Evolutionary conservation across 345 rosid species (phyloP), one percentile per base, ranked within the genome.

Genomic region (Bretschneidera sinensis): DNA sequence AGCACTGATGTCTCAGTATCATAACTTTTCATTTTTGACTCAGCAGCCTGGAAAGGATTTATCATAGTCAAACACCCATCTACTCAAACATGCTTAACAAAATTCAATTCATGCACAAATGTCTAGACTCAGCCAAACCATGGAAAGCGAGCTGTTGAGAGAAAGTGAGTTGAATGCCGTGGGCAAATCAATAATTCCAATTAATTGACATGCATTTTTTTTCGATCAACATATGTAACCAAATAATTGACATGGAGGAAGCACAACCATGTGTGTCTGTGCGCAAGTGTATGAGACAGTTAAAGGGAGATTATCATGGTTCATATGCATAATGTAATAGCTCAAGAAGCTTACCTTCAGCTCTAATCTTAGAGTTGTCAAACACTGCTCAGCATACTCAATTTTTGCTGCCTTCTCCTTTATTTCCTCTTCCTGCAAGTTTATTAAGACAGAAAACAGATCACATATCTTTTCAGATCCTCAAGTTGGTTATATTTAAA

Each of bases 371-470:
- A 91, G 58, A 48, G 86, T 82, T 39, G 90, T 91, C 75, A 91
- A 65, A 68, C 83, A 75, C 76, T 88, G 92, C 77, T 95, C 98
- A 1, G 86, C 88, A 57, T 80, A 61, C 74, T 91, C 98, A 51
- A 95, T 66, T 76, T 79, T 91, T 34, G 68, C 68, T 24, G 77
- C 73, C 72, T 85, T 88, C 64, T 77, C 85, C 81, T 77, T 85
- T 55, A 91, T 57, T 81, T 91, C 96, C 63, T 84, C 86, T 54
- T 88, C 98, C 97, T 88, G 84, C 71, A 84, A 25, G 59, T 67
- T 57, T 56, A 69, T 59, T 28, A 50, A 57, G 35, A 66, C 22
- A 58, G 3, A 33, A 63, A 48, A 53, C 34, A 54, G 21, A 45
- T 64, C 48, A 50, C 16, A 49, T 6, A 39, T 31, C 45, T 56